A percentile compares a stretch with the other conserved stretches of the same genome.
These are phyloP conservation scores for Epichloe aotearoae DNA, from an alignment of 2,329 filamentous ascomycete species.

Conservation along the genomic window DNA sequence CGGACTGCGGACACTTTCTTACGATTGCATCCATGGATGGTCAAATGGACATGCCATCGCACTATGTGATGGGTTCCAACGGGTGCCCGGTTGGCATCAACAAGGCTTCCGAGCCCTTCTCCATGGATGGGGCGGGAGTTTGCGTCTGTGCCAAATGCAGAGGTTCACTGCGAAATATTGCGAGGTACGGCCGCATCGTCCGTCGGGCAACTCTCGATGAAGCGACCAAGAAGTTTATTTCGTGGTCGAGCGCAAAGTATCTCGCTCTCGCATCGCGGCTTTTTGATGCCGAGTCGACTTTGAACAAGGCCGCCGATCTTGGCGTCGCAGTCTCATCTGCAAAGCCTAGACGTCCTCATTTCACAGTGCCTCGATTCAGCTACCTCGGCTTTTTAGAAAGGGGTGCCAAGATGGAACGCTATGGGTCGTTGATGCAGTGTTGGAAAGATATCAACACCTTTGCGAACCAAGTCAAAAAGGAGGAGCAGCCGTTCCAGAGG, in stretches of 20 bases:
- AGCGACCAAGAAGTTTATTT: conserved; percentile 50
- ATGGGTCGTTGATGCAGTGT: neutral
- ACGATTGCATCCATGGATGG: conserved; percentile 48
- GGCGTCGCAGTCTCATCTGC: neutral
- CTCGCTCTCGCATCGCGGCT: conserved; percentile 4
- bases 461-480: conserved; percentile 18
- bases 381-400: neutral
- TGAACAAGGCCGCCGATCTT: conserved; percentile 1
- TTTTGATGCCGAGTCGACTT: conserved; percentile 4
- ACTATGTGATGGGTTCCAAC: conserved; percentile 31
- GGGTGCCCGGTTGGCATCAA: conserved; percentile 21
- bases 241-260: conserved; percentile 29
- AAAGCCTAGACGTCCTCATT: neutral
- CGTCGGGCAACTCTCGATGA: conserved; percentile 48
- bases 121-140: conserved; percentile 26
- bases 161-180: conserved; percentile 41
- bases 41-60: conserved; percentile 37
- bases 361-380: neutral
- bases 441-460: conserved; percentile 7
- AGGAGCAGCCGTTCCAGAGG: conserved; percentile 36
- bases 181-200: conserved; percentile 49
- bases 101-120: conserved; percentile 32
- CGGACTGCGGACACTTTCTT: conserved; percentile 49
- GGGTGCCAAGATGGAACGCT: neutral
- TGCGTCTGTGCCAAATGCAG: conserved; percentile 47